Evolutionary conservation across 2,329 filamentous ascomycete genomes (phyloP), one percentile per base, ranked within the genome.

Genomic region (Raffaelea deltoideospora): DNA sequence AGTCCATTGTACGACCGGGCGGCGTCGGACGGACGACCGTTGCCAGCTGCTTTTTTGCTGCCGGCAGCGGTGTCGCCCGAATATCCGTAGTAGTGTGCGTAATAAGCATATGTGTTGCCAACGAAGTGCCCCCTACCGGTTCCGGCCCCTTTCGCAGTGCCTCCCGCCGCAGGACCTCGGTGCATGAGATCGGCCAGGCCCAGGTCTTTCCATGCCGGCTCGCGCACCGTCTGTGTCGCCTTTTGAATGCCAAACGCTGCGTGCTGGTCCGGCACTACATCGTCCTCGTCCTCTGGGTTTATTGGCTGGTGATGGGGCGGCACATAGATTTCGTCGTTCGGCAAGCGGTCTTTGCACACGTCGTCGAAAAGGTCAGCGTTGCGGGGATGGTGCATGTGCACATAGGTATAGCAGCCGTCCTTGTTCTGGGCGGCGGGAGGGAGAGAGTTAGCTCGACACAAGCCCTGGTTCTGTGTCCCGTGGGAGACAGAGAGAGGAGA

Each of bases 201-300:
- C 7, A 88, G 59, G 51, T 90, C 83, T 52, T 78, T 79, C 83
- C 83, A 92, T 8, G 75, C 76, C 2, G 79, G 67, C 57, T 86
- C 80, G 48, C 68, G 70, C 47, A 64, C 67, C 44, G 70, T 69
- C 58, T 85, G 79, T 14, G 81, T 87, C 10, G 83, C 83, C 46
- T 80, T 72, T 55, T 83, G 76, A 48, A 92, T 90, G 28, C 83
- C 84, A 53, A 90, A 90, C 0, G 83, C 84, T 11, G 83, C 83
- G 52, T 90, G 83, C 59, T 90, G 83, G 55, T 90, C 82, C 1
- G 84, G 83, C 5, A 90, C 83, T 4, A 90, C 79, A 50, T 90
- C 83, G 51, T 90, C 84, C 58, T 90, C 82, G 53, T 90, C 83
- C 56, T 90, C 83, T 0, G 84, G 83, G 53, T 90, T 88, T 51